phyloP scores from a whole-genome alignment of 371 early-diverging fungal genomes.

The Cladochytrium tenue region DNA sequence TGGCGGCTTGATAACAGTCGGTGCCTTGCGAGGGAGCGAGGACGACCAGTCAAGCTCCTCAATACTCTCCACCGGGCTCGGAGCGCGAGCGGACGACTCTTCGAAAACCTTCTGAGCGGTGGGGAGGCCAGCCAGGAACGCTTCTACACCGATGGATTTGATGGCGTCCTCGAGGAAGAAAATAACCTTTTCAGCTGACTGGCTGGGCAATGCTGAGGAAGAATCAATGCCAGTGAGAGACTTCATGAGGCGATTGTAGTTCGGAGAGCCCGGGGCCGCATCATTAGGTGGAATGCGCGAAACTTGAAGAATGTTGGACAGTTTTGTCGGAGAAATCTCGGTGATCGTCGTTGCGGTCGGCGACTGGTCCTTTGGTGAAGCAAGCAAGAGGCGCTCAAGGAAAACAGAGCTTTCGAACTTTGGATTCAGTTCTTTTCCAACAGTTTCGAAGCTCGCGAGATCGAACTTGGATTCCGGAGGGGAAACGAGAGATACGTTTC shows the following conservation, averaged over 20 bases:
- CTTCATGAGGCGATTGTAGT: not conserved
- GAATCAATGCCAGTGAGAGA: constrained; percentile 1
- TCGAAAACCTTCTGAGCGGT: not conserved
- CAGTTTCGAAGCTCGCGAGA: not conserved
- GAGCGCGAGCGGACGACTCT: not conserved
- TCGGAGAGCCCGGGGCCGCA: not conserved
- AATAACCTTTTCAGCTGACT: constrained; percentile 5
- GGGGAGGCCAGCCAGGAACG: not conserved
- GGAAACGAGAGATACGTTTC: not conserved
- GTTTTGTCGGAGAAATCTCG: not conserved
- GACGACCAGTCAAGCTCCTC: not conserved
- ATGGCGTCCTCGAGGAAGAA: constrained; percentile 2
- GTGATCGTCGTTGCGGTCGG: not conserved
- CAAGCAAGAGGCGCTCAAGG: not conserved
- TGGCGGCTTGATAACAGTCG: not conserved
- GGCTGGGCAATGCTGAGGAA: not conserved
- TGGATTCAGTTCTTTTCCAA: not conserved
- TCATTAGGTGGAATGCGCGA: not conserved
- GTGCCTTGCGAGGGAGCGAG: constrained; percentile 1
- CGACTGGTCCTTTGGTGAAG: not conserved
- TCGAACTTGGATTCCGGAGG: constrained; percentile 2
- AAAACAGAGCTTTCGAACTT: not conserved
- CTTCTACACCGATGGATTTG: not conserved
- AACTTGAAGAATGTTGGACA: not conserved
- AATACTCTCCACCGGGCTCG: constrained; percentile 2